These are phyloP conservation scores for Akanthomyces muscarius DNA, from an alignment of 2,329 filamentous ascomycete species.

Conservation along the genomic window DNA sequence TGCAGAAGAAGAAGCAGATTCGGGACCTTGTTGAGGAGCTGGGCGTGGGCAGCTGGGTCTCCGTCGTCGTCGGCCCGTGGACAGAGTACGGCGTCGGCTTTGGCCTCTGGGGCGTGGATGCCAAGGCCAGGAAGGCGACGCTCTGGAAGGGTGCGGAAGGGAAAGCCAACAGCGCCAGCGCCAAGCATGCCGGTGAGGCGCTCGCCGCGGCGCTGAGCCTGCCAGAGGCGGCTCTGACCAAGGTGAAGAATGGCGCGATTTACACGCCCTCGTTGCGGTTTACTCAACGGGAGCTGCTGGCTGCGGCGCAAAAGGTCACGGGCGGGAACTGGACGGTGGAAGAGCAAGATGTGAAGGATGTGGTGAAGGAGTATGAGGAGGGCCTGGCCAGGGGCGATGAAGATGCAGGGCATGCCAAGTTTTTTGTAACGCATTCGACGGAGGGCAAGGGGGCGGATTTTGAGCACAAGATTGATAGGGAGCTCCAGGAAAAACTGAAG, in stretches of 20 bases:
- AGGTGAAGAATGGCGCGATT: slow-evolving; percentile 29
- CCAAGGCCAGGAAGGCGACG: slow-evolving; percentile 27
- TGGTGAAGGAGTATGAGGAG: not conserved
- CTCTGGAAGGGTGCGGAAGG: slow-evolving; percentile 30
- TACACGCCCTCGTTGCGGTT: slow-evolving; percentile 33
- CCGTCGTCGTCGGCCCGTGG: slow-evolving; percentile 31
- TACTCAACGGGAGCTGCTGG: slow-evolving; percentile 28
- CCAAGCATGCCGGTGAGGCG: slow-evolving; percentile 32
- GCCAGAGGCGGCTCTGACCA: slow-evolving; percentile 28
- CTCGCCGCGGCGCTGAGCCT: slow-evolving; percentile 33
- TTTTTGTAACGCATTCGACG: slow-evolving; percentile 29
- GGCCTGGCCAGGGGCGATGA: not conserved
- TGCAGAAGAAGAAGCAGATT: slow-evolving; percentile 25
- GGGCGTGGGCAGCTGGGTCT: slow-evolving; percentile 27
- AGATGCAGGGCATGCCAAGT: slow-evolving; percentile 18
- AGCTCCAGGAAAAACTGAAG: not conserved
- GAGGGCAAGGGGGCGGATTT: slow-evolving; percentile 32
- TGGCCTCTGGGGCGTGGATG: slow-evolving; percentile 31
- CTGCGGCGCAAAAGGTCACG: slow-evolving; percentile 26
- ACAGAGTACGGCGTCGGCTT: slow-evolving; percentile 28
- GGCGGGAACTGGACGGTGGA: slow-evolving; percentile 27
- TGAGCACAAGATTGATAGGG: slow-evolving; percentile 26
- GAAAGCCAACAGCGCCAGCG: slow-evolving; percentile 28
- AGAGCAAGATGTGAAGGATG: slow-evolving; percentile 3
- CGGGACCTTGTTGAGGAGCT: slow-evolving; percentile 29